These are phyloP conservation scores for Austroboletus rostrupii DNA, from an alignment of 1,284 basidiomycete species.

Conservation along the genomic window DNA sequence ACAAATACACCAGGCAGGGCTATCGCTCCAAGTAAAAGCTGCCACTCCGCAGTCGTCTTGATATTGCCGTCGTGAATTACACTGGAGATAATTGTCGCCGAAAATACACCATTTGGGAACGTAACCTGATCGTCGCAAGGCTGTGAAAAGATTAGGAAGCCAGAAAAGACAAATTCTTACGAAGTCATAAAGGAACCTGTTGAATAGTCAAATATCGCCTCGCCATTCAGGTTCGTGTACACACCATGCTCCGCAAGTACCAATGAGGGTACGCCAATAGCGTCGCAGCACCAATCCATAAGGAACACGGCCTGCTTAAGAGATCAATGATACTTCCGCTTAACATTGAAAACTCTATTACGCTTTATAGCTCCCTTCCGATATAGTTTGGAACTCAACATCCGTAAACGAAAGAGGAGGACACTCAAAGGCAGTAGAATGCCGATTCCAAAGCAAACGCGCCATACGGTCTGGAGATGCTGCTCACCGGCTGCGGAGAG, in stretches of 20 bases:
- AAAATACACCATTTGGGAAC: conserved; percentile 71
- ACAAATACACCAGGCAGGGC: conserved; percentile 62
- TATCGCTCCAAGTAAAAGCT: conserved; percentile 63
- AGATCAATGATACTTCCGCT: conserved; percentile 5
- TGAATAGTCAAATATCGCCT: conserved; percentile 7
- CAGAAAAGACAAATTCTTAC: conserved; percentile 31
- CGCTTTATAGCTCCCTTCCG: conserved; percentile 63
- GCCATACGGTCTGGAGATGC: conserved; percentile 71
- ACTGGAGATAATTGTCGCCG: conserved; percentile 60
- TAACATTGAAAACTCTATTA: conserved; percentile 19
- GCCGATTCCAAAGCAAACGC: conserved; percentile 72
- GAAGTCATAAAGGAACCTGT: conserved; percentile 74
- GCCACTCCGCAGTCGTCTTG: conserved; percentile 65
- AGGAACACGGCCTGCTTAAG: conserved; percentile 49
- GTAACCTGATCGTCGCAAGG: conserved; percentile 41
- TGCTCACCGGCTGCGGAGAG: conserved; percentile 61
- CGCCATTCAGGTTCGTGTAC: conserved; percentile 9
- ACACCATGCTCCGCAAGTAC: conserved; percentile 69
- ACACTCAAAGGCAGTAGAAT: conserved; percentile 66
- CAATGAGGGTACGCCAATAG: conserved; percentile 69
- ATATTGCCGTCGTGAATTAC: conserved; percentile 53
- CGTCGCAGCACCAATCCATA: conserved; percentile 58
- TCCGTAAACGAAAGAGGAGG: conserved; percentile 68
- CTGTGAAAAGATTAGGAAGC: neutral
- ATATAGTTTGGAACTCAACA: conserved; percentile 68